Base-by-base conservation (phyloP, 2,329 filamentous ascomycete species). In the Pestalotiopsis fici region DNA sequence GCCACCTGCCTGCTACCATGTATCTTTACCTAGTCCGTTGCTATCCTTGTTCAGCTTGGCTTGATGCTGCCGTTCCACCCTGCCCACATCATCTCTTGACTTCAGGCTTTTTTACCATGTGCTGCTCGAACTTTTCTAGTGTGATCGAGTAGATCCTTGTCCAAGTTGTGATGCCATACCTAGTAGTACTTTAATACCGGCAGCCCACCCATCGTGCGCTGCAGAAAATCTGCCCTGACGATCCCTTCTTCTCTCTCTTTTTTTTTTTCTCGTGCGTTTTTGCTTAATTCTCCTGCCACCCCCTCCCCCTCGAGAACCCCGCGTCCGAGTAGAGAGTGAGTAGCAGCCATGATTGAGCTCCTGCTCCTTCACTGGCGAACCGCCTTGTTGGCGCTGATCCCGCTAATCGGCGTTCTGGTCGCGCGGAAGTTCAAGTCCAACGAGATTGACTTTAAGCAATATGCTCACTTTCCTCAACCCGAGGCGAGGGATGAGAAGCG, bases 391-490 rank as follows among this genome's bases (percentile, higher is more conserved):
- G 62, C 62, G 47, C 23, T 31, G 18, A 55, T 64, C 37, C 62
- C 62, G 25, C 25, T 64, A 9, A 31, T 64, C 39, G 62, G 21
- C 50, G 11, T 55, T n/a, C 28, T 27, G 18, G 2, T 64, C 7
- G 13, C 39, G 15, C 39, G 28, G n/a, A 56, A 31, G 43, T 55
- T 18, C 18, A 64, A 56, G 43, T 55, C 62, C n/a, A 55, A 21
- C 23, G 25, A 54, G 13, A 55, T 55, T 23, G 50, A 64, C 43
- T 27, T 66, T 55, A 56, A 66, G 35, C 31, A 60, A 21, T 60
- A 28, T n/a, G 64, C 64, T 15, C 35, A 66, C 37, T 60, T 66
- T 31, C 64, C 64, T 4, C 64, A 66, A 23, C 64, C 64, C 35
- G 64, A 66, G 37, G 31, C 21, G 47, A n/a, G 21, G 6, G 55